Percentiles rank a stretch among this genome's conserved stretches.
Evolutionary conservation across 495 filamentous ascomycete genomes (phyloP).

Genomic region (Aspergillus ostianus): DNA sequence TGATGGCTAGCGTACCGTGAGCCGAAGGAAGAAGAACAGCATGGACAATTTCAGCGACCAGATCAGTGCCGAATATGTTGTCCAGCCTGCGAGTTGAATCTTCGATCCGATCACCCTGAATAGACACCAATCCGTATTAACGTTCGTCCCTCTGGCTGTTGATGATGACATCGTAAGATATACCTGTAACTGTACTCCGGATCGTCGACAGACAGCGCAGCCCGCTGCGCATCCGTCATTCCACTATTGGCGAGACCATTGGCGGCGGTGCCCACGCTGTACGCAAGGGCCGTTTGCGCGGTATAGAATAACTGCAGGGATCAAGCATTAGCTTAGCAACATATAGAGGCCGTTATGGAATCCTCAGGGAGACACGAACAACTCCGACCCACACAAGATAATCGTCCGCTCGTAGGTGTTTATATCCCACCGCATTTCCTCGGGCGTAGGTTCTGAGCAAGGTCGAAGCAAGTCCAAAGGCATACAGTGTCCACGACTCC

Average conservation of each 20-base stretch:
- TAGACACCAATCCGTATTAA: background rate
- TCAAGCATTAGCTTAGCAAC: constrained; percentile 11
- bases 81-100: constrained; percentile 54
- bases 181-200: constrained; percentile 36
- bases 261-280: constrained; percentile 33
- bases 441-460: constrained; percentile 46
- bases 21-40: constrained; percentile 51
- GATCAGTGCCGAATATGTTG: constrained; percentile 49
- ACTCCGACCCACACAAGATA: constrained; percentile 52
- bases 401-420: constrained; percentile 47
- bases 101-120: constrained; percentile 49
- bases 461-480: constrained; percentile 40
- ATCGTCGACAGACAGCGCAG: constrained; percentile 30
- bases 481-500: constrained; percentile 46
- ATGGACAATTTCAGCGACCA: constrained; percentile 53
- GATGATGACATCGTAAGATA: background rate
- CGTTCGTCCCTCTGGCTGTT: background rate
- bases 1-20: constrained; percentile 42
- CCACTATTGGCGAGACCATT: constrained; percentile 49
- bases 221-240: constrained; percentile 46
- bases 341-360: background rate
- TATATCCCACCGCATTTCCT: constrained; percentile 39
- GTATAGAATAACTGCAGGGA: constrained; percentile 33
- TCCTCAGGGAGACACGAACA: constrained; percentile 29
- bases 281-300: constrained; percentile 34